Evolutionary conservation across 1,284 basidiomycete genomes (phyloP).

Genomic region (Cutaneotrichosporon spelunceum): DNA sequence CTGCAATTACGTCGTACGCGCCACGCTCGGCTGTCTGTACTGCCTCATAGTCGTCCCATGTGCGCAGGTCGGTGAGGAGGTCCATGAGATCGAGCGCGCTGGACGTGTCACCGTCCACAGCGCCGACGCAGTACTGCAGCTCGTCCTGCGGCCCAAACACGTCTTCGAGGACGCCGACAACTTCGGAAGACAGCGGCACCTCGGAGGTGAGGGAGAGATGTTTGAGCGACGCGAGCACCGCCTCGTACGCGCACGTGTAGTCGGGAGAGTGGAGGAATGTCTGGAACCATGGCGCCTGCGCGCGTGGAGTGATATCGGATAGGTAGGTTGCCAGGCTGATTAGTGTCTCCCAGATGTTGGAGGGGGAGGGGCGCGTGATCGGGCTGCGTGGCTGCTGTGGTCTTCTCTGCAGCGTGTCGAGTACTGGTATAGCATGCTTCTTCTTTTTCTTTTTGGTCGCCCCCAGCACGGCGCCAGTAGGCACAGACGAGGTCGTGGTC

Average conservation of each 20-base stretch:
- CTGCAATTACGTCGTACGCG: constrained; percentile 8
- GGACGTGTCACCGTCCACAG: constrained; percentile 37
- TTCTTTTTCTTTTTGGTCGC: constrained; percentile 12
- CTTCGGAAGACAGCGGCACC: constrained; percentile 4
- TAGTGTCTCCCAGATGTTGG: constrained; percentile 40
- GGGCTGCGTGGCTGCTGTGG: constrained; percentile 16
- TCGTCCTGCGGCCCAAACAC: constrained; percentile 30
- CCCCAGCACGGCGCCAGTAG: neutral
- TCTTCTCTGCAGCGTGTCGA: constrained; percentile 42
- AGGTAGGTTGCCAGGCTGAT: constrained; percentile 41
- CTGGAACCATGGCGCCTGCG: constrained; percentile 29
- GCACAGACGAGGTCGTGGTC: too few species aligned
- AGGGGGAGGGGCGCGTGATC: constrained; percentile 15
- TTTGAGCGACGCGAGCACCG: constrained; percentile 32
- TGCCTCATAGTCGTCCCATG: constrained; percentile 39
- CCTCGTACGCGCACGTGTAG: constrained; percentile 36
- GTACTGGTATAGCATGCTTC: constrained; percentile 29
- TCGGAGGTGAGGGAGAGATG: constrained; percentile 24
- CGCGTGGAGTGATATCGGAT: constrained; percentile 30
- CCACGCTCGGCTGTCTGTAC: constrained; percentile 18
- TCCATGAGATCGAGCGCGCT: constrained; percentile 47
- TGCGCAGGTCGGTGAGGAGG: constrained; percentile 37
- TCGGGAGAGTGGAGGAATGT: constrained; percentile 40
- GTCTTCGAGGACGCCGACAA: constrained; percentile 31
- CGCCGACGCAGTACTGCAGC: constrained; percentile 28